phyloP scores from a whole-genome alignment of 1,139 yeast genomes.

The Hemisphaericaspora subhashii region DNA sequence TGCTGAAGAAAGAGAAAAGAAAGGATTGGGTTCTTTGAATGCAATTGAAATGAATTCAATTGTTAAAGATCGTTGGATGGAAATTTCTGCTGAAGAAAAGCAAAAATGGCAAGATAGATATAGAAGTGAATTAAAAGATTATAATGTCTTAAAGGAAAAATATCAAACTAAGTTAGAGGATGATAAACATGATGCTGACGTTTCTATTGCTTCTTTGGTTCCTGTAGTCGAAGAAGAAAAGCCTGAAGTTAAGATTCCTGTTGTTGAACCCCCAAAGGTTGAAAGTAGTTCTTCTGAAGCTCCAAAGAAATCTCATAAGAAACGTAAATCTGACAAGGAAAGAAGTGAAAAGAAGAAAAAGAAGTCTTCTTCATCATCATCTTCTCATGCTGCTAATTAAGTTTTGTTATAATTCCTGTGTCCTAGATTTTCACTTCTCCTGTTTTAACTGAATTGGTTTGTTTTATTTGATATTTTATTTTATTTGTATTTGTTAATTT shows the following conservation, averaged over 20 bases:
- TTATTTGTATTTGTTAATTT: no score
- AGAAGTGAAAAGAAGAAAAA: constrained; percentile 20
- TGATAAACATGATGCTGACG: constrained; percentile 15
- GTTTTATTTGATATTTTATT: no score
- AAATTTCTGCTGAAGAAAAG: constrained; percentile 64
- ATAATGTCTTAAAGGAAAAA: constrained; percentile 62
- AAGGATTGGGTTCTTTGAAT: constrained; percentile 61
- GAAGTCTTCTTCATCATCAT: constrained; percentile 13
- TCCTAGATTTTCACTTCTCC: no score
- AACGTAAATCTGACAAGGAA: constrained; percentile 9
- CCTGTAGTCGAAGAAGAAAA: constrained; percentile 1
- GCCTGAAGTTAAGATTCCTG: constrained; percentile 1
- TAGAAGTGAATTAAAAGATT: constrained; percentile 59
- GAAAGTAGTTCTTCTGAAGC: constrained; percentile 5
- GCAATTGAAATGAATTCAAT: constrained; percentile 78
- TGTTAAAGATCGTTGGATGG: constrained; percentile 78
- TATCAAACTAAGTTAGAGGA: constrained; percentile 42
- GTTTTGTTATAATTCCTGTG: no score
- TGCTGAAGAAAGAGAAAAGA: constrained; percentile 61
- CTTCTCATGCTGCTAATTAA: constrained; percentile 1
- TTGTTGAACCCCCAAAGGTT: constrained; percentile 2
- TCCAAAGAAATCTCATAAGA: constrained; percentile 6
- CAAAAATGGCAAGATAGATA: constrained; percentile 76
- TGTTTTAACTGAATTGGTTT: no score
- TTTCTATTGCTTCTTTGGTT: constrained; percentile 10